Conservation (phyloP, 2,329 filamentous ascomycete genomes). For the Rhynchosporium graminicola region DNA sequence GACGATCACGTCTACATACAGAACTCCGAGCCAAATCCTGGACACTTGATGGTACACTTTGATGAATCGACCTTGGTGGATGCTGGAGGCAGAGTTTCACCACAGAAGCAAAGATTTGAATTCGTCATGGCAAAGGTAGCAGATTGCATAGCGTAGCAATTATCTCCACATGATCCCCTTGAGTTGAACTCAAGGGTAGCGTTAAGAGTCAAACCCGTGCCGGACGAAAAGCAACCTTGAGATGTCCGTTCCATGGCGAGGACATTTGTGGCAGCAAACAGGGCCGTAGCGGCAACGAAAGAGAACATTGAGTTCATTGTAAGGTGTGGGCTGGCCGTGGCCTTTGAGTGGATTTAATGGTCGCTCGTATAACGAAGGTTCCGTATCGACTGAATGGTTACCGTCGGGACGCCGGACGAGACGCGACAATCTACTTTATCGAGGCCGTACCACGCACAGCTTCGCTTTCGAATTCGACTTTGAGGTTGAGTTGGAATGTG, state of each 20-base stretch:
- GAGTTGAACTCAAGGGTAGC: constrained; percentile 35
- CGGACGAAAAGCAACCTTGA: constrained; percentile 37
- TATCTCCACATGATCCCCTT: constrained; percentile 33
- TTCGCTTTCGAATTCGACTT: constrained; percentile 7
- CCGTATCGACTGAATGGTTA: constrained; percentile 9
- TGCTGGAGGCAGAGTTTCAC: constrained; percentile 33
- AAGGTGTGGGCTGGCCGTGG: constrained; percentile 28
- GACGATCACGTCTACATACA: constrained; percentile 31
- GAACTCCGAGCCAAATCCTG: constrained; percentile 34
- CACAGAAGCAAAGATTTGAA: constrained; percentile 38
- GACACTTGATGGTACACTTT: constrained; percentile 34
- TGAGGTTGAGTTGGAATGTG: neutral
- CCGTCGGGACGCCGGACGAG: constrained; percentile 9
- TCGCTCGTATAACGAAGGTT: constrained; percentile 19
- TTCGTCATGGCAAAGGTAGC: constrained; percentile 34
- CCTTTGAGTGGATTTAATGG: constrained; percentile 23
- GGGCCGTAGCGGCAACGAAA: constrained; percentile 24
- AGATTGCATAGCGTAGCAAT: constrained; percentile 11
- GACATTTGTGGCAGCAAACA: constrained; percentile 27
- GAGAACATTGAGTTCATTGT: constrained; percentile 34
- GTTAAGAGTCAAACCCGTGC: constrained; percentile 33
- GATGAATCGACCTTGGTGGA: constrained; percentile 26
- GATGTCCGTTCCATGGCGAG: constrained; percentile 21
- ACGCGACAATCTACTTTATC: neutral
- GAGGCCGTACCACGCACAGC: constrained; percentile 16